Evolutionary conservation across 2,329 filamentous ascomycete genomes (phyloP).

Genomic region (Chaetomiaceae sp.): DNA sequence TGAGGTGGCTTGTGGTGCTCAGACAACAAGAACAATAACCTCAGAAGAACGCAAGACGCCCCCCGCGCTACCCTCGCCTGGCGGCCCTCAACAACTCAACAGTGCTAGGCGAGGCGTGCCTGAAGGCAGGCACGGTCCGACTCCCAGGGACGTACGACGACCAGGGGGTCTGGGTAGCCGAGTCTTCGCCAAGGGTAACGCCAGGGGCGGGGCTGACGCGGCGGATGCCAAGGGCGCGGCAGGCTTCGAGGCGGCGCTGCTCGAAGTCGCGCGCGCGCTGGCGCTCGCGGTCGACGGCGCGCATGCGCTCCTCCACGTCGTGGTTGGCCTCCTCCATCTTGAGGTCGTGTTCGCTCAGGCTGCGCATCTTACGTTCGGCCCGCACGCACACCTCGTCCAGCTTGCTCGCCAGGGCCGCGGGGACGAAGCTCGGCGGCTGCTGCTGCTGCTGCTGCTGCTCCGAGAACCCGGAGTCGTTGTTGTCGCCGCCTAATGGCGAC

Average conservation of each 20-base stretch:
- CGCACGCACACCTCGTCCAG: slow-evolving; percentile 45
- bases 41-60: not conserved
- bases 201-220: slow-evolving; percentile 14
- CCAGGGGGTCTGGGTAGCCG: slow-evolving; percentile 13
- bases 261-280: slow-evolving; percentile 47
- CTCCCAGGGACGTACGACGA: slow-evolving; percentile 9
- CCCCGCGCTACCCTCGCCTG: slow-evolving; percentile 9
- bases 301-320: slow-evolving; percentile 39
- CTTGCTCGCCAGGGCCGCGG: slow-evolving; percentile 35
- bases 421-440: slow-evolving; percentile 32
- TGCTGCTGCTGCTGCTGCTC: too few species aligned
- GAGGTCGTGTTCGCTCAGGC: slow-evolving; percentile 34
- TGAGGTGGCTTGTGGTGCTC: too few species aligned
- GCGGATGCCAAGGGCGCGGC: slow-evolving; percentile 32
- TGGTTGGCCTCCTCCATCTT: slow-evolving; percentile 38
- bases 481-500: slow-evolving; percentile 17
- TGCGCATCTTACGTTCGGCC: slow-evolving; percentile 40
- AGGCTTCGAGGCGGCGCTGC: slow-evolving; percentile 40
- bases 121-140: slow-evolving; percentile 14
- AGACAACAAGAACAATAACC: not conserved
- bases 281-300: slow-evolving; percentile 40
- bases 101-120: slow-evolving; percentile 15
- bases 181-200: slow-evolving; percentile 13
- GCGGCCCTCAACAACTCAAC: slow-evolving; percentile 18
- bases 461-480: too few species aligned